Percentiles rank a stretch among this genome's conserved stretches.
Evolutionary conservation across 129 eudicot species (phyloP).

Genomic region (Gnaphalium uliginosum): DNA sequence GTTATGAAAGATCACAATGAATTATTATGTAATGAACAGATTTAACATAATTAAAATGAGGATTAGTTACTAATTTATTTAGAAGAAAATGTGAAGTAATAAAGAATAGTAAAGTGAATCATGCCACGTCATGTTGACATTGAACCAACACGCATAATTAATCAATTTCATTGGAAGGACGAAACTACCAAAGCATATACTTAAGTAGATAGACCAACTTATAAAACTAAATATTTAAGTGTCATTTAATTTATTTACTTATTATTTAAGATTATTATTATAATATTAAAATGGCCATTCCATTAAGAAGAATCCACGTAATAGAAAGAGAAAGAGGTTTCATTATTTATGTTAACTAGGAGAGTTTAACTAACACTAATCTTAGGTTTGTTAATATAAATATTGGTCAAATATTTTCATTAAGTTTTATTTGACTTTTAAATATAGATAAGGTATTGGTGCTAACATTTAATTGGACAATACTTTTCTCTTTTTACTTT

Average conservation of each 20-base stretch:
- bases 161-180: background rate
- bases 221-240: background rate
- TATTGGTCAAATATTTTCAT: background rate
- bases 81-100: too few relatives aligned
- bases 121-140: conserved; percentile 8
- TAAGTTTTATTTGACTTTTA: too few relatives aligned
- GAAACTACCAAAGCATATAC: too few relatives aligned
- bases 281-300: background rate
- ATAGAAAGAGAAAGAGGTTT: background rate
- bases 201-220: too few relatives aligned
- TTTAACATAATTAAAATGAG: too few relatives aligned
- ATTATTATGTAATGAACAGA: too few relatives aligned
- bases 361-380: conserved; percentile 18
- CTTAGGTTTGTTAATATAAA: background rate
- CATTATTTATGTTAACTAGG: conserved; percentile 4
- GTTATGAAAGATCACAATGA: too few relatives aligned
- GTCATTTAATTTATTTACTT: too few relatives aligned
- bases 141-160: conserved; percentile 1
- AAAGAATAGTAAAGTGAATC: background rate
- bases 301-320: conserved; percentile 24
- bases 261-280: background rate
- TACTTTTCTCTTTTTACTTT: background rate
- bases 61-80: too few relatives aligned
- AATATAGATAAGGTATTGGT: background rate
- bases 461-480: background rate